Percentiles rank a stretch among this genome's conserved stretches.
Evolutionary conservation across 805 yeast species (phyloP).

Genomic region (Schwanniomyces vanrijiae): DNA sequence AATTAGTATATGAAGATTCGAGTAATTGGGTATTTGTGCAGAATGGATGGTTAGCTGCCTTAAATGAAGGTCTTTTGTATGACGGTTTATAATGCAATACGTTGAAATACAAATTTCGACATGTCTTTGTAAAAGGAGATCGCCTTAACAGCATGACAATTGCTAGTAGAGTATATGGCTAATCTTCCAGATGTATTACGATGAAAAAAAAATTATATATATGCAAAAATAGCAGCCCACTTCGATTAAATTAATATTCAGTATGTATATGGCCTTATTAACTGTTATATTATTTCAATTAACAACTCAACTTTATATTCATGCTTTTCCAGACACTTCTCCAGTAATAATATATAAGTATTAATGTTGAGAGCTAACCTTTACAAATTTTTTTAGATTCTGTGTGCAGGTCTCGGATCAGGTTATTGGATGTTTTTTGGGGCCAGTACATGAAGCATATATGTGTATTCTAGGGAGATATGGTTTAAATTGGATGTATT

Average conservation of each 20-base stretch:
- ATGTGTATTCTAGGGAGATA: too few species aligned
- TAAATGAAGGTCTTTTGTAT: conserved; percentile 9
- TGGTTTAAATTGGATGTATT: too few species aligned
- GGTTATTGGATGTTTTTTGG: not conserved
- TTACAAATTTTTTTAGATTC: not conserved
- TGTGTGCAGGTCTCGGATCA: not conserved
- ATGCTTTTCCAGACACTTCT: not conserved
- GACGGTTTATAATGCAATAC: conserved; percentile 9
- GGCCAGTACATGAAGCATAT: too few species aligned
- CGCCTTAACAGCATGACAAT: conserved; percentile 13
- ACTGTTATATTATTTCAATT: not conserved
- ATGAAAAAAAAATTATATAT: not conserved
- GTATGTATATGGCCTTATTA: not conserved
- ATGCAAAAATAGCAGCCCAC: not conserved
- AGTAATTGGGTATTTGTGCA: conserved; percentile 17
- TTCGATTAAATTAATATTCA: not conserved
- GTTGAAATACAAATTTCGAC: conserved; percentile 14
- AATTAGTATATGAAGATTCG: conserved; percentile 15
- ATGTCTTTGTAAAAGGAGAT: conserved; percentile 16
- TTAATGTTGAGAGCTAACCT: not conserved
- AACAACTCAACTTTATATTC: not conserved
- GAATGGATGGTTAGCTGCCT: conserved; percentile 16
- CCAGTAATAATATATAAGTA: not conserved
- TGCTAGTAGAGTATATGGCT: not conserved
- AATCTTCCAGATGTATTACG: not conserved